These are phyloP conservation scores for Pleurotus cornucopiae DNA, from an alignment of 768 basidiomycete genomes.

Conservation along the genomic window DNA sequence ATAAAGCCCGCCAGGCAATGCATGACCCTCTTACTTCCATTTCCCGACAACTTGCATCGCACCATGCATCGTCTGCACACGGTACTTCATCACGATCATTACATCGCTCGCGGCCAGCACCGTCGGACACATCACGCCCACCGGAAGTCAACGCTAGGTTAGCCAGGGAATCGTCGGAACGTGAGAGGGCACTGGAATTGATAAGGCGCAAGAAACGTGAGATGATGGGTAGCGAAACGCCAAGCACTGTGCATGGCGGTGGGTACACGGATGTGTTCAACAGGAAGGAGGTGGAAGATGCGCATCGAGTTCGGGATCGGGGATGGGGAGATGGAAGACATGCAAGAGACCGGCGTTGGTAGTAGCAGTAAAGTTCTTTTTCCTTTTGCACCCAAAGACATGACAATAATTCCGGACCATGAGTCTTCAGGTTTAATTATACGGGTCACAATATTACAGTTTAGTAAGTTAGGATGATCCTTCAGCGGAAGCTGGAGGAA, in stretches of 20 bases:
- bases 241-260: slow-evolving; percentile 58
- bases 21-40: slow-evolving; percentile 77
- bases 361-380: not conserved
- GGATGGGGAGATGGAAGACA: slow-evolving; percentile 12
- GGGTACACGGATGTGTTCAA: slow-evolving; percentile 75
- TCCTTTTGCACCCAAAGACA: no score
- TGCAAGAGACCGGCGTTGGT: not conserved
- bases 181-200: slow-evolving; percentile 70
- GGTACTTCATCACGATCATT: slow-evolving; percentile 14
- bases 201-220: slow-evolving; percentile 65
- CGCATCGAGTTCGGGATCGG: slow-evolving; percentile 42
- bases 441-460: no score
- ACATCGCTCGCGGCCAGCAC: slow-evolving; percentile 13
- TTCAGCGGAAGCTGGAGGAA: no score
- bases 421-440: no score
- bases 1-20: slow-evolving; percentile 55
- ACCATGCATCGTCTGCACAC: slow-evolving; percentile 24
- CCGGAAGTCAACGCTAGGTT: slow-evolving; percentile 55
- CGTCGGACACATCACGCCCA: slow-evolving; percentile 20
- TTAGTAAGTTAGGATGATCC: no score
- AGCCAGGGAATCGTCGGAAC: slow-evolving; percentile 70
- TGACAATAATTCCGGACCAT: no score
- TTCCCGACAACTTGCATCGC: slow-evolving; percentile 53
- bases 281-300: slow-evolving; percentile 65
- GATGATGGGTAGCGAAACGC: slow-evolving; percentile 61